Conservation (phyloP, 345 rosid species). For the Noccaea bulbosa region DNA sequence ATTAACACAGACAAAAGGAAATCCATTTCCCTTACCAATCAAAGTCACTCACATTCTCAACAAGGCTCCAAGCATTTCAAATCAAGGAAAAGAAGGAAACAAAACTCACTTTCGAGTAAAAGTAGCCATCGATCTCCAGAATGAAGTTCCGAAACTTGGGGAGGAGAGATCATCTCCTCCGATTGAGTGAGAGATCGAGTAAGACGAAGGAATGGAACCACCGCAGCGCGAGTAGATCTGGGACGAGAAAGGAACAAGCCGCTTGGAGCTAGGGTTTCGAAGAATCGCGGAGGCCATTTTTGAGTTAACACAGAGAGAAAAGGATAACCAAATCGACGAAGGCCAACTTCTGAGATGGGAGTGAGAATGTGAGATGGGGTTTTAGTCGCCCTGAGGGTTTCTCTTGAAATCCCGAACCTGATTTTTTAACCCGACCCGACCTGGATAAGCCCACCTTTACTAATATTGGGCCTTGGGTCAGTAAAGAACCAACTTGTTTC, state of each 20-base stretch:
- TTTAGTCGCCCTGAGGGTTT: slow-evolving; percentile 44
- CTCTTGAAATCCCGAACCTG: slow-evolving; percentile 6
- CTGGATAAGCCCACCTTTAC: slow-evolving; percentile 25
- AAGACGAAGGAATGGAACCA: slow-evolving; percentile 29
- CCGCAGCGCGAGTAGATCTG: slow-evolving; percentile 48
- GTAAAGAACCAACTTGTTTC: not conserved
- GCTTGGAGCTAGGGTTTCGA: slow-evolving; percentile 52
- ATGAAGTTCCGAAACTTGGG: slow-evolving; percentile 37
- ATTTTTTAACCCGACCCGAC: slow-evolving; percentile 28
- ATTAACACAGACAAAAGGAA: not conserved
- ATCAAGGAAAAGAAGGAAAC: not conserved
- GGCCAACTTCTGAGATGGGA: slow-evolving; percentile 28
- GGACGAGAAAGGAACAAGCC: slow-evolving; percentile 46
- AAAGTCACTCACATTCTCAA: not conserved
- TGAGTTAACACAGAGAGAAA: slow-evolving; percentile 24
- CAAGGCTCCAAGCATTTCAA: not conserved
- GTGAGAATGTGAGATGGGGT: slow-evolving; percentile 28
- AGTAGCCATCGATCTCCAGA: slow-evolving; percentile 88
- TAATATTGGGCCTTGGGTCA: slow-evolving; percentile 29
- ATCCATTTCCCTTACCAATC: not conserved
- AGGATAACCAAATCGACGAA: not conserved
- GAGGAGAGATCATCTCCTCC: slow-evolving; percentile 44
- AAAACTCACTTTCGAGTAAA: slow-evolving; percentile 73
- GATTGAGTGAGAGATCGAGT: slow-evolving; percentile 45
- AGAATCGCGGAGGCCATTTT: slow-evolving; percentile 49